phyloP scores from a whole-genome alignment of 306 rosid species.

The Betula pendula region DNA sequence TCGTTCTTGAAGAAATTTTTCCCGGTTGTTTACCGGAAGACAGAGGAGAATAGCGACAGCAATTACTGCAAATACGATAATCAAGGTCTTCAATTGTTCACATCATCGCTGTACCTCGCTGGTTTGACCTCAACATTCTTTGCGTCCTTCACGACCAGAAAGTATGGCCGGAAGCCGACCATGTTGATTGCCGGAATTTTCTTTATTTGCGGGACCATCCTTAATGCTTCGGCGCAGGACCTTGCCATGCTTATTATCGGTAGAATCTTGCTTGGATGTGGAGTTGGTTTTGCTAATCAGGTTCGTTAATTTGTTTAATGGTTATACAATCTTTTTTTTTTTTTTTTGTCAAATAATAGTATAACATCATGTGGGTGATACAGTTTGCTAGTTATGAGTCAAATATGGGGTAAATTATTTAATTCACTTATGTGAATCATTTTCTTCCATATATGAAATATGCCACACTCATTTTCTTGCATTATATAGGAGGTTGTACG shows the following conservation, averaged over 20 bases:
- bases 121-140: slow-evolving; percentile 54
- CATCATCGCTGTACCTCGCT: slow-evolving; percentile 63
- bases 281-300: slow-evolving; percentile 87
- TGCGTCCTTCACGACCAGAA: slow-evolving; percentile 57
- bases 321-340: neutral
- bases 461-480: no score
- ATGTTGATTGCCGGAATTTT: slow-evolving; percentile 67
- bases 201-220: slow-evolving; percentile 50
- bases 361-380: neutral
- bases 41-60: no score
- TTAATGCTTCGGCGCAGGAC: slow-evolving; percentile 52
- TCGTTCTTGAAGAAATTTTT: slow-evolving; percentile 56
- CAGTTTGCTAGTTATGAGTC: neutral
- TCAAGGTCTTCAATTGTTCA: slow-evolving; percentile 57
- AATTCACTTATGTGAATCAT: neutral
- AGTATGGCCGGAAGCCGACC: slow-evolving; percentile 54
- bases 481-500: no score
- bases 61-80: slow-evolving; percentile 69
- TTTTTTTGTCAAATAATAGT: no score
- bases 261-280: slow-evolving; percentile 66
- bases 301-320: slow-evolving; percentile 21
- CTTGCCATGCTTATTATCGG: slow-evolving; percentile 58
- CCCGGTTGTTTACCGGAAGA: slow-evolving; percentile 45
- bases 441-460: no score
- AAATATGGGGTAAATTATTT: neutral